Percentiles rank a stretch among this genome's conserved stretches.
These are phyloP conservation scores for Penstemon newberryi DNA, from an alignment of 257 asterid species.

Conservation along the genomic window DNA sequence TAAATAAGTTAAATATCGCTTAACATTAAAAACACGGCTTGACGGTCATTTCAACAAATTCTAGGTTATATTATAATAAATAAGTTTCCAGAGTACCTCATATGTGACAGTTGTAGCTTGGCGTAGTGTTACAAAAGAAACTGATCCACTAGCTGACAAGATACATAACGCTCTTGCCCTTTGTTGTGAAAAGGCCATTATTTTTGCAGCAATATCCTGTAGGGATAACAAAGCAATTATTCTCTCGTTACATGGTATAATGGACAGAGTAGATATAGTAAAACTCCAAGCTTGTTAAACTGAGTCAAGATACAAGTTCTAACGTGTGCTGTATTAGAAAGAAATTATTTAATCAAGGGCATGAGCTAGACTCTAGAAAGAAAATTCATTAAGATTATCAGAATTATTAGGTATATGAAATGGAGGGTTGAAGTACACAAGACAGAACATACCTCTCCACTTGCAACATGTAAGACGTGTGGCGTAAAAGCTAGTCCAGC, in stretches of 20 bases:
- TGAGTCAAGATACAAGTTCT: neutral
- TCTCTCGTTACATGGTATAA: neutral
- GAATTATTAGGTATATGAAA: neutral
- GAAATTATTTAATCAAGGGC: neutral
- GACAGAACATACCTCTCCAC: slow-evolving; percentile 70
- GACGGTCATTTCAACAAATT: neutral
- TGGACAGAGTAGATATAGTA: neutral
- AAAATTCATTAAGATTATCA: neutral
- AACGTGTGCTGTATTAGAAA: neutral
- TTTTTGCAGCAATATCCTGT: slow-evolving; percentile 87
- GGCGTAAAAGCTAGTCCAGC: slow-evolving; percentile 98
- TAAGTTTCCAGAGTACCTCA: slow-evolving; percentile 48
- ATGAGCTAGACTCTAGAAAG: neutral
- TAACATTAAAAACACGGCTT: neutral
- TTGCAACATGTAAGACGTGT: slow-evolving; percentile 65
- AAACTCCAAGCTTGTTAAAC: neutral
- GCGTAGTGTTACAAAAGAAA: slow-evolving; percentile 73
- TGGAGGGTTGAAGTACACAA: neutral
- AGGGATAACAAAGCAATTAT: slow-evolving; percentile 18
- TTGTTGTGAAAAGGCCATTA: slow-evolving; percentile 89
- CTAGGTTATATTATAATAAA: neutral
- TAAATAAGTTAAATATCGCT: neutral
- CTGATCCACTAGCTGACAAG: slow-evolving; percentile 81
- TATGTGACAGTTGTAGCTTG: slow-evolving; percentile 77
- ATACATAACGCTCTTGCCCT: slow-evolving; percentile 92